Evolutionary conservation across 2,329 filamentous ascomycete species (phyloP), one percentile per base, ranked within the genome.

Genomic region (Beauveria sp.): DNA sequence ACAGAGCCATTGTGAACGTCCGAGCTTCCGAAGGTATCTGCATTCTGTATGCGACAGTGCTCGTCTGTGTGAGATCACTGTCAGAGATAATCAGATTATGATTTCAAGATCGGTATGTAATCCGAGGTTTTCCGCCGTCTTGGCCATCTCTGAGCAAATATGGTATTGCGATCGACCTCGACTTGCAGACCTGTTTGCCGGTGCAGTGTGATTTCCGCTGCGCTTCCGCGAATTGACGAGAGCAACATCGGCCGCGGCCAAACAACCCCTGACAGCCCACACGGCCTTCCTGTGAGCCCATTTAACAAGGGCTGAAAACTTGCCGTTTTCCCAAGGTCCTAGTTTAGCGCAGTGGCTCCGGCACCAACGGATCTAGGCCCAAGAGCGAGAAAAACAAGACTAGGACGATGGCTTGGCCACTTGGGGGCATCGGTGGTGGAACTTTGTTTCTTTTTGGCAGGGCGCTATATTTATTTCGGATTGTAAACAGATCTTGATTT

Each of bases 331-430:
- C 10, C 22, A 1, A n/a, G 4, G 40, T 26, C 46, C 57, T 60
- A 60, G 38, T 16, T 53, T 45, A 46, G 54, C 42, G 54, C n/a
- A 46, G 49, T 53, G 57, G 57, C 49, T 28, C 56, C 56, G 56
- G 38, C 38, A 31, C 55, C 28, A 46, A 46, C 24, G 40, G 40
- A 60, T 60, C 57, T 52, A 46, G 57, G 57, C 49, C 57, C 46
- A 50, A 12, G 24, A 22, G n/a, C 24, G 49, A 42, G 26, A 50
- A 18, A 22, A 28, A 14, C 18, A 49, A 42, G 40, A 24, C 46
- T 51, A 51, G 43, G 24, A 50, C 46, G n/a, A 49, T 51, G 38
- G 46, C 46, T 59, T 51, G 22, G 24, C 46, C 46, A 31, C 20
- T 43, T 43, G 50, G 22, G 38, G 38, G 14, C 34, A 22, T 28